Conservation (phyloP, 768 basidiomycete species). For the Galerina sulciceps region DNA sequence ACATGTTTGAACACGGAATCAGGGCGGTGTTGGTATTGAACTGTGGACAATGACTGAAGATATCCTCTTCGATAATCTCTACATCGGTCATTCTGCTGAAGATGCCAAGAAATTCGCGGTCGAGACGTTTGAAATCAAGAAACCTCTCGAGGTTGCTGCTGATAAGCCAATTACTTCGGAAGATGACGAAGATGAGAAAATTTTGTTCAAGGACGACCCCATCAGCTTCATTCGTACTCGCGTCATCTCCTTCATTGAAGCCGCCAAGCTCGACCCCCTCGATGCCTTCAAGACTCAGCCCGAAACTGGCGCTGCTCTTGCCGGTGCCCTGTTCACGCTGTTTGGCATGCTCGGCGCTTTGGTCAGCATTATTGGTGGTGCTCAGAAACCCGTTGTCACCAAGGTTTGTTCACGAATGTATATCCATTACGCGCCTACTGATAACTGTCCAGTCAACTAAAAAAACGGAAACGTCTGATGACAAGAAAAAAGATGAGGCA, state of each 20-base stretch:
- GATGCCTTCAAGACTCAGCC: conserved; percentile 87
- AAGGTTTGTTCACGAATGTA: conserved; percentile 47
- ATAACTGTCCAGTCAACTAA: conserved; percentile 57
- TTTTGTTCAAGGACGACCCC: conserved; percentile 73
- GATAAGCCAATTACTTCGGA: conserved; percentile 57
- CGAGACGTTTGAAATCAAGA: conserved; percentile 94
- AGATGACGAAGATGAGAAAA: conserved; percentile 49
- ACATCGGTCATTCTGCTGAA: conserved; percentile 85
- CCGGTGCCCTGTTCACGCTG: conserved; percentile 74
- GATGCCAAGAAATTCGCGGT: conserved; percentile 84
- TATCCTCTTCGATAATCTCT: conserved; percentile 93
- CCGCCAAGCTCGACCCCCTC: conserved; percentile 75
- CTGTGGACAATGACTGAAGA: conserved; percentile 99
- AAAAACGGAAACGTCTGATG: conserved; percentile 74
- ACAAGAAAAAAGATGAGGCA: conserved; percentile 66
- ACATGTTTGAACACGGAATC: conserved; percentile 11
- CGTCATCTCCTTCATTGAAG: conserved; percentile 79
- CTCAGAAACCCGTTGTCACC: conserved; percentile 71
- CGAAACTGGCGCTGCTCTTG: conserved; percentile 81
- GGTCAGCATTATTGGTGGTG: conserved; percentile 77
- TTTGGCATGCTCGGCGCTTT: conserved; percentile 85
- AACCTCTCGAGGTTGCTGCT: conserved; percentile 71
- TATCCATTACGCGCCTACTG: neutral
- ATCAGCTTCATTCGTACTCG: conserved; percentile 80
- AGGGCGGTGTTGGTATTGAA: conserved; percentile 96